These are phyloP conservation scores for Plasmodium vivax DNA, from an alignment of 169 alveolate genomes.

Conservation along the genomic window DNA sequence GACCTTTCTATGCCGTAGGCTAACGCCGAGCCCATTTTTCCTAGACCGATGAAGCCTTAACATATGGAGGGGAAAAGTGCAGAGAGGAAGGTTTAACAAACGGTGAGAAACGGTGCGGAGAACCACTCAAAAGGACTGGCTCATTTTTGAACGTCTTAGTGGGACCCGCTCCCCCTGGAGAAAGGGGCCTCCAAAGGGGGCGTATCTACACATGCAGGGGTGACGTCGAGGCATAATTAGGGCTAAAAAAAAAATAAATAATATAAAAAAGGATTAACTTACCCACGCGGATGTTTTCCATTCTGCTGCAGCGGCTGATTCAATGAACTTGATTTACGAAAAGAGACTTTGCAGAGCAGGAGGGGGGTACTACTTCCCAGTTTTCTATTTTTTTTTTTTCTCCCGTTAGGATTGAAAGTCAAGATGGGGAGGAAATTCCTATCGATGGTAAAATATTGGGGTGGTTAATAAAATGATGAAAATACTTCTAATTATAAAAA, in stretches of 20 bases:
- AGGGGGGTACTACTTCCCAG: background rate
- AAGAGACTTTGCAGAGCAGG: background rate
- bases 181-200: background rate
- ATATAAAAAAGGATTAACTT: background rate
- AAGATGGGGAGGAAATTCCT: background rate
- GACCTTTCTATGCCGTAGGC: slow-evolving; percentile 53
- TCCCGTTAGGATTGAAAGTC: background rate
- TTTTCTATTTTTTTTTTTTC: background rate
- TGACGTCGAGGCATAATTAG: background rate
- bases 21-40: slow-evolving; percentile 73
- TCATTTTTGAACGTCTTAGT: background rate
- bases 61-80: background rate
- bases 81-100: background rate
- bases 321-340: background rate
- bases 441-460: background rate
- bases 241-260: slow-evolving; percentile 7
- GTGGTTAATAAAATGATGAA: background rate
- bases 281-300: slow-evolving; percentile 71
- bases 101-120: background rate
- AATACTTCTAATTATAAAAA: background rate
- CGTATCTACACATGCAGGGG: background rate
- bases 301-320: background rate
- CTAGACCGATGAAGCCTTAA: slow-evolving; percentile 66
- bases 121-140: background rate
- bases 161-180: background rate